phyloP scores from a whole-genome alignment of 2,329 filamentous ascomycete species.

The Calonectria hongkongensis region DNA sequence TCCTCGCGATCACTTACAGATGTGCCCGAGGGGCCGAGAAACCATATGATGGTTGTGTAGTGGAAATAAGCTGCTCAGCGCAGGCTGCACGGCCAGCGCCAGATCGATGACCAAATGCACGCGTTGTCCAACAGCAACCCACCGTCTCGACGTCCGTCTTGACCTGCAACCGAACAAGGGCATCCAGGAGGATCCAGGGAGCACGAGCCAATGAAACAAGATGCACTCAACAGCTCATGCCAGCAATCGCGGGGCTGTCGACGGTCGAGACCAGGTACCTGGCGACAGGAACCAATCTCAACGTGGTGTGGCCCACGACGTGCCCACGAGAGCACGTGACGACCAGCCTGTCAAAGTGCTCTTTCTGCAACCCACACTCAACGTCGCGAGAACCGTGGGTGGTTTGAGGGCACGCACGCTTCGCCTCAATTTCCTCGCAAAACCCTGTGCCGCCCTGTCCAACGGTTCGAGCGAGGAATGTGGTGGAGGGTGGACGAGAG shows the following conservation, averaged over 20 bases:
- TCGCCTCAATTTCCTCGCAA: conserved; percentile 13
- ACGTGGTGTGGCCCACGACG: background rate
- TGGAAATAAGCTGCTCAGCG: conserved; percentile 15
- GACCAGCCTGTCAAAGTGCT: background rate
- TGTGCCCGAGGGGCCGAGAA: conserved; percentile 1
- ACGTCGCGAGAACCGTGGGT: conserved; percentile 12
- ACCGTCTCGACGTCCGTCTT: conserved; percentile 1
- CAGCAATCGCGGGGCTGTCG: conserved; percentile 27
- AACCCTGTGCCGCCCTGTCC: conserved; percentile 3
- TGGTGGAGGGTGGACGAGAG: conserved; percentile 22
- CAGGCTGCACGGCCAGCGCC: conserved; percentile 13
- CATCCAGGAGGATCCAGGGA: conserved; percentile 2
- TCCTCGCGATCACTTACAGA: conserved; percentile 9
- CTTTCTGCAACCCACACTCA: conserved; percentile 14
- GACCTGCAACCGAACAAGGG: conserved; percentile 16
- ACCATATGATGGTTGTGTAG: conserved; percentile 27
- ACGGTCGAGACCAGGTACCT: conserved; percentile 9
- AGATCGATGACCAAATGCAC: conserved; percentile 25
- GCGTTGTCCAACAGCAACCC: background rate
- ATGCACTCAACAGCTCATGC: background rate
- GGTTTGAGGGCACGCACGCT: conserved; percentile 9
- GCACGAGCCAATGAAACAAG: conserved; percentile 20
- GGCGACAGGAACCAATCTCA: conserved; percentile 2
- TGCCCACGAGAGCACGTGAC: background rate
- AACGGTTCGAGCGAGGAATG: conserved; percentile 10